Evolutionary conservation across 1,139 yeast species (phyloP).

Genomic region (Pneumocystis canis): DNA sequence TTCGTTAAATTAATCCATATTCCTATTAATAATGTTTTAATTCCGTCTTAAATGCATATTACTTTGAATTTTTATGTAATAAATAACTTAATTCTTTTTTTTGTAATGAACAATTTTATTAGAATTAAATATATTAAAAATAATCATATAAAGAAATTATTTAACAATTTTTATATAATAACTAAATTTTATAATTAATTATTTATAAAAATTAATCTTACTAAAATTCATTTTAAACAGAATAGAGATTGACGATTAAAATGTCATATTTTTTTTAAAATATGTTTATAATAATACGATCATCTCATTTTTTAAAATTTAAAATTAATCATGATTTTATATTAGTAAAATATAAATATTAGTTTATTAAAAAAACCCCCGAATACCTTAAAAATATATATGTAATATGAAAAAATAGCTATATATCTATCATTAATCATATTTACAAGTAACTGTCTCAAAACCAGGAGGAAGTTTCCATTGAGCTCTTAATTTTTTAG

Average conservation of each 20-base stretch:
- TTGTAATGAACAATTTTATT: background rate
- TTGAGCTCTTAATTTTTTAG: background rate
- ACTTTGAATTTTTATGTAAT: background rate
- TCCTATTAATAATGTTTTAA: constrained; percentile 13
- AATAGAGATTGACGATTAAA: background rate
- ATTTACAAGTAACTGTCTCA: background rate
- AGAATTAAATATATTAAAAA: background rate
- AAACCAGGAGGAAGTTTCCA: constrained; percentile 1
- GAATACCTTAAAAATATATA: background rate
- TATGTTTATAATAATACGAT: background rate
- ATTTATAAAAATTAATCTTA: background rate
- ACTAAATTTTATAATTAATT: no score
- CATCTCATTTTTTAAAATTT: background rate
- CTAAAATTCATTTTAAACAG: background rate
- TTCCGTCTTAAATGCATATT: background rate
- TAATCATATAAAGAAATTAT: background rate
- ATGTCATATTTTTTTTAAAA: background rate
- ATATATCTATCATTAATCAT: background rate
- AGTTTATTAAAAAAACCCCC: background rate
- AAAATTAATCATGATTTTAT: background rate
- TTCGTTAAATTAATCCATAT: constrained; percentile 14
- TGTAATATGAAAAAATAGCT: background rate
- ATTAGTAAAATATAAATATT: background rate
- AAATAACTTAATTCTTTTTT: background rate
- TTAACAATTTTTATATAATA: background rate